These are phyloP conservation scores for Talaromyces thailandensis DNA, from an alignment of 495 filamentous ascomycete species.

Conservation along the genomic window DNA sequence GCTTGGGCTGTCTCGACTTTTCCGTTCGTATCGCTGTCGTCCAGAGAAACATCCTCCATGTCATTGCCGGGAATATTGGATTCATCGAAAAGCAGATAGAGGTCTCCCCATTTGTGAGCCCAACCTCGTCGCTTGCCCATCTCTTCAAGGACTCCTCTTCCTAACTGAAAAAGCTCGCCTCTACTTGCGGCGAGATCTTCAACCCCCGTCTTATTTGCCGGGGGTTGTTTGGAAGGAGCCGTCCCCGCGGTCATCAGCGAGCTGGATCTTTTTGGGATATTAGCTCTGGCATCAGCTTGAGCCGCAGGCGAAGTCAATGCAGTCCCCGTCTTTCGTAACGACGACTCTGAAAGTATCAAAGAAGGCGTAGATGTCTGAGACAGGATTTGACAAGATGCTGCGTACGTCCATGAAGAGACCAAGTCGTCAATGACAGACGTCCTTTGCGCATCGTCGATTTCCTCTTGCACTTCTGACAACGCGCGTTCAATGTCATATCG, in stretches of 20 bases:
- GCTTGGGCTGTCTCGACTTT: conserved; percentile 15
- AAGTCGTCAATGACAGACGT: conserved; percentile 65
- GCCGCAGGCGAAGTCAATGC: conserved; percentile 12
- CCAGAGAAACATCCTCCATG: conserved; percentile 33
- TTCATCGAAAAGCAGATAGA: conserved; percentile 44
- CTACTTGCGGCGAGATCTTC: conserved; percentile 76
- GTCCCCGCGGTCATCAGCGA: conserved; percentile 24
- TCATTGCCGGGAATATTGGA: conserved; percentile 43
- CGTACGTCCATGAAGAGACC: conserved; percentile 77
- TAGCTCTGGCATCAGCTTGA: conserved; percentile 33
- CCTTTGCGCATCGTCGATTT: conserved; percentile 16
- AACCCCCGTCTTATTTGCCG: conserved; percentile 51
- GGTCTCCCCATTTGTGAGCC: conserved; percentile 64
- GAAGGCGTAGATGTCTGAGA: conserved; percentile 64
- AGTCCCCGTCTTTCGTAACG: conserved; percentile 24
- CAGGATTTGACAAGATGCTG: conserved; percentile 67
- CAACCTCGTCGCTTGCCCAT: conserved; percentile 67
- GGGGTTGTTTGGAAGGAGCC: conserved; percentile 4
- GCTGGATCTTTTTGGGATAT: conserved; percentile 34
- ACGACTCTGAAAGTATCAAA: conserved; percentile 55
- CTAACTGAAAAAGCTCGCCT: conserved; percentile 73
- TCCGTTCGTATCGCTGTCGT: conserved; percentile 15
- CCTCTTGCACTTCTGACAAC: conserved; percentile 21
- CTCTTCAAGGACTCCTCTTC: conserved; percentile 66
- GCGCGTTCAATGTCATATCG: conserved; percentile 56